A percentile compares a stretch with the other conserved stretches of the same genome.
phyloP scores from a whole-genome alignment of 1,284 basidiomycete species.

The Schizophyllum commune region DNA sequence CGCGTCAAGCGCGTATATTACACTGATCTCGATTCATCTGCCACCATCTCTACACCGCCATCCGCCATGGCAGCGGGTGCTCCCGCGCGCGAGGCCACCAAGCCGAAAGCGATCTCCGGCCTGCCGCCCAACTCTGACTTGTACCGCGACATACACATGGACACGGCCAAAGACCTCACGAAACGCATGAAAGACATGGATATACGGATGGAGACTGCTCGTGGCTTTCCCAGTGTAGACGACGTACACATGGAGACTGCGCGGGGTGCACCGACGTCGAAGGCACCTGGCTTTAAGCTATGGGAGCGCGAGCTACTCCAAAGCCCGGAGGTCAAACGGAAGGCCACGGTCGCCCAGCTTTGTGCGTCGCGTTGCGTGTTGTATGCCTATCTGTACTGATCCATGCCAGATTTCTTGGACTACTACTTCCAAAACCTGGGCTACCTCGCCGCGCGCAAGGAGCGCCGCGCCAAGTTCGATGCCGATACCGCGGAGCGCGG shows the following conservation, averaged over 20 bases:
- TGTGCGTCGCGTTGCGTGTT: constrained; percentile 45
- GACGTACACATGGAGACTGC: constrained; percentile 69
- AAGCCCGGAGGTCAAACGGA: constrained; percentile 81
- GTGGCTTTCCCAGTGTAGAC: constrained; percentile 32
- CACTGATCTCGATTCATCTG: background rate
- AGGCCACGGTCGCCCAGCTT: constrained; percentile 92
- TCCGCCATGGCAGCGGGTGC: background rate
- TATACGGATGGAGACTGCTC: constrained; percentile 63
- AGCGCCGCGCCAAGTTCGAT: constrained; percentile 76
- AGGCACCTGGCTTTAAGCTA: constrained; percentile 49
- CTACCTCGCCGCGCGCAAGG: constrained; percentile 79
- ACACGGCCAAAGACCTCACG: constrained; percentile 52
- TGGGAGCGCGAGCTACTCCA: constrained; percentile 85
- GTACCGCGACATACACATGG: constrained; percentile 57
- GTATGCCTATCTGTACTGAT: background rate
- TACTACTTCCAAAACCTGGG: constrained; percentile 92
- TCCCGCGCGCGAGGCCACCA: background rate
- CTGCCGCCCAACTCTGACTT: background rate
- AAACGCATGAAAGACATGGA: constrained; percentile 24
- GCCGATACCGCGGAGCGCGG: constrained; percentile 69
- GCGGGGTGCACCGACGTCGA: constrained; percentile 41
- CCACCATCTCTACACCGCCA: background rate
- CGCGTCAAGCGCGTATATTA: background rate
- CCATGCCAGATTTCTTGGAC: constrained; percentile 74
- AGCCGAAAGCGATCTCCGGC: background rate